phyloP scores from a whole-genome alignment of 2,329 filamentous ascomycete genomes.

The Cladophialophora bantiana region DNA sequence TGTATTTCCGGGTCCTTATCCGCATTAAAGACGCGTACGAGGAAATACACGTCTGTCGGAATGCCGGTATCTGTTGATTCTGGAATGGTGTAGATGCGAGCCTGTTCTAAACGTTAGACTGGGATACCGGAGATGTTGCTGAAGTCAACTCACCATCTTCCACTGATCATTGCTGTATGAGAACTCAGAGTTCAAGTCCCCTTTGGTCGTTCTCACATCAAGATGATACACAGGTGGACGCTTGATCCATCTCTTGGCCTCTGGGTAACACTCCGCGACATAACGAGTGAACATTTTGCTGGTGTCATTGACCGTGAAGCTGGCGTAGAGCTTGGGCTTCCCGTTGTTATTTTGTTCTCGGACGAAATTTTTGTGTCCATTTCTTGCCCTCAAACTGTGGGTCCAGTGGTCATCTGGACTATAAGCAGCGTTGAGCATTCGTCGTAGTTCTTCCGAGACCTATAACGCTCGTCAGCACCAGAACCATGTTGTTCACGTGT shows the following conservation, averaged over 20 bases:
- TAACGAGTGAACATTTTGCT: constrained; percentile 16
- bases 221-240: constrained; percentile 20
- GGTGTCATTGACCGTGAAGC: constrained; percentile 13
- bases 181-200: constrained; percentile 13
- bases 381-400: constrained; percentile 9
- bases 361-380: constrained; percentile 10
- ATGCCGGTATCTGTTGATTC: neutral
- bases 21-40: constrained; percentile 16
- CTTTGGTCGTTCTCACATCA: constrained; percentile 19
- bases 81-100: constrained; percentile 17
- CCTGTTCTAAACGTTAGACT: neutral
- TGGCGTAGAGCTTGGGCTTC: constrained; percentile 16
- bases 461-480: neutral
- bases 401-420: constrained; percentile 16
- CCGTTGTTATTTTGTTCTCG: constrained; percentile 1
- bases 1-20: neutral
- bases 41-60: constrained; percentile 16
- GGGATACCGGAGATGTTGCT: neutral
- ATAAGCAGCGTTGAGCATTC: constrained; percentile 18
- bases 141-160: constrained; percentile 13
- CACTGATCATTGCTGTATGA: constrained; percentile 13
- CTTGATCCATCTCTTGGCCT: constrained; percentile 14
- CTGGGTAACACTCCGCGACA: constrained; percentile 11
- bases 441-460: constrained; percentile 15
- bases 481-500: neutral